Percentiles rank a stretch among this genome's conserved stretches.
These are phyloP conservation scores for Macrolepiota dolichaula DNA, from an alignment of 768 basidiomycete species.

Conservation along the genomic window DNA sequence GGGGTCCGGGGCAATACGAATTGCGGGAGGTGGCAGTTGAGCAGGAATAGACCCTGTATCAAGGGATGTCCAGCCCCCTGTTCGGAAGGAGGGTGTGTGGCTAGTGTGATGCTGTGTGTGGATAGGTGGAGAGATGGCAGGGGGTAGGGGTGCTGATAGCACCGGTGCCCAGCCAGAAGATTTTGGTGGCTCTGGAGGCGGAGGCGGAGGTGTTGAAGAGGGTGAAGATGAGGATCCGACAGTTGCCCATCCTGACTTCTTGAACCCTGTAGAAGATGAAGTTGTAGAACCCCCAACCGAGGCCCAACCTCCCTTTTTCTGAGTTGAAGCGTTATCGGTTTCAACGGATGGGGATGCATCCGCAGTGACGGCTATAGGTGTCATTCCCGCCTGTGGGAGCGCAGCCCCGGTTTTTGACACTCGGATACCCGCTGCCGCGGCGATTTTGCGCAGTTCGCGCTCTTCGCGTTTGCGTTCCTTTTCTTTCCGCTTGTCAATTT, in stretches of 20 bases:
- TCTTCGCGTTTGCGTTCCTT: slow-evolving; percentile 86
- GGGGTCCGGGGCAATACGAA: slow-evolving; percentile 15
- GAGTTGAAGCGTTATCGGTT: slow-evolving; percentile 19
- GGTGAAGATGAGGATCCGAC: slow-evolving; percentile 28
- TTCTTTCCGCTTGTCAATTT: slow-evolving; percentile 73
- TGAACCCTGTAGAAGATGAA: slow-evolving; percentile 30
- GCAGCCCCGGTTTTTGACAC: slow-evolving; percentile 40
- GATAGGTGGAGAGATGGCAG: slow-evolving; percentile 4
- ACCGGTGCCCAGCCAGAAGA: slow-evolving; percentile 11
- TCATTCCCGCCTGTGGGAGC: slow-evolving; percentile 13
- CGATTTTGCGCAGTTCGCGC: slow-evolving; percentile 80
- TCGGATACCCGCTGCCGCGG: slow-evolving; percentile 77
- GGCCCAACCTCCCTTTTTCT: slow-evolving; percentile 52
- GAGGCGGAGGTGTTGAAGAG: slow-evolving; percentile 14
- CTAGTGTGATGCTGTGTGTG: slow-evolving; percentile 9
- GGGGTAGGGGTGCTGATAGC: slow-evolving; percentile 15
- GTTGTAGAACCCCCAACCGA: slow-evolving; percentile 26
- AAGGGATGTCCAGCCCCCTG: slow-evolving; percentile 66
- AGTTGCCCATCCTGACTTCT: slow-evolving; percentile 48
- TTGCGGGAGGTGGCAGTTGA: slow-evolving; percentile 10
- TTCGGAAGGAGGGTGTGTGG: slow-evolving; percentile 47
- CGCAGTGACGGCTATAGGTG: slow-evolving; percentile 18
- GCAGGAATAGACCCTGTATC: slow-evolving; percentile 43
- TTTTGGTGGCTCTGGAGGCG: slow-evolving; percentile 13
- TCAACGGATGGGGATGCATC: slow-evolving; percentile 16